phyloP scores from a whole-genome alignment of 306 rosid species.

The Potentilla sterilis region DNA sequence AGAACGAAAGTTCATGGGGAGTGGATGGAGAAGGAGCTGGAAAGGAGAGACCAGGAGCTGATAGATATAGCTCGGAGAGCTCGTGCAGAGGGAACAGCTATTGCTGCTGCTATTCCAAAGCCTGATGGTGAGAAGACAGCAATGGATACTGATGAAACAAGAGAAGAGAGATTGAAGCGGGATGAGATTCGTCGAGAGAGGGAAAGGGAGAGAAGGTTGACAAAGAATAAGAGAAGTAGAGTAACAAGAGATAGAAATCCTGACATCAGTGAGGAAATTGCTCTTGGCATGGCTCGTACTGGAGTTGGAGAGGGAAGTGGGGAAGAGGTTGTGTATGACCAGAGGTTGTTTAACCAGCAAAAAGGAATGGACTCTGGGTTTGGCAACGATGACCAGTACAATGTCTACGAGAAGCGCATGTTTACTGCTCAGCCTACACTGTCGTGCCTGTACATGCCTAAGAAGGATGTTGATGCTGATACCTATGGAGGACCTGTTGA shows the following conservation, averaged over 20 bases:
- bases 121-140: conserved; percentile 3
- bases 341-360: conserved; percentile 7
- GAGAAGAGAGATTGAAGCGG: background rate
- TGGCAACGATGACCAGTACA: conserved; percentile 2
- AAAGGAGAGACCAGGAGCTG: background rate
- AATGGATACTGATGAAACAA: conserved; percentile 28
- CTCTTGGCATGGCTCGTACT: conserved; percentile 5
- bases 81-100: background rate
- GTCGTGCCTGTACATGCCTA: background rate
- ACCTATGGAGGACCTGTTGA: background rate
- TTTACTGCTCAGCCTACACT: conserved; percentile 1
- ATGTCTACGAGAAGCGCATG: conserved; percentile 6
- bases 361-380: conserved; percentile 11
- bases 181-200: background rate
- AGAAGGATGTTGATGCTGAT: conserved; percentile 3
- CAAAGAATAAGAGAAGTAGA: conserved; percentile 5
- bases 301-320: background rate
- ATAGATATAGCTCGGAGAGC: background rate
- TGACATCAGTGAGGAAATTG: conserved; percentile 1
- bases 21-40: conserved; percentile 44
- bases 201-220: background rate
- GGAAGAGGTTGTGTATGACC: conserved; percentile 9
- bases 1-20: conserved; percentile 73
- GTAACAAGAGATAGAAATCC: background rate
- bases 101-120: background rate